These are phyloP conservation scores for Phytophthora nicotianae DNA, from an alignment of 352 stramenopile species.

Conservation along the genomic window DNA sequence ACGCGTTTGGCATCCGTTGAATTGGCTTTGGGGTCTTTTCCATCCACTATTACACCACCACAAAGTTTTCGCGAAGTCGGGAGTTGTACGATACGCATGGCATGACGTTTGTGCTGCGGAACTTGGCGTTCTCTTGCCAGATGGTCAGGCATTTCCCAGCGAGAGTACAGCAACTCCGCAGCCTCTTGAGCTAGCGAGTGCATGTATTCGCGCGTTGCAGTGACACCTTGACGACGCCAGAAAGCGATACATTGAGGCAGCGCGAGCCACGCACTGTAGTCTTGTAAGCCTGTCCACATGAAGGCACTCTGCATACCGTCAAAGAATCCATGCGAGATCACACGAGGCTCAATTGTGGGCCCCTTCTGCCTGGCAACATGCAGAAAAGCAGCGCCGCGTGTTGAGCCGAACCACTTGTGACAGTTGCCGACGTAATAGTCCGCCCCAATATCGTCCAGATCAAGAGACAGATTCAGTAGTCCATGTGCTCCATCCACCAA, in stretches of 20 bases:
- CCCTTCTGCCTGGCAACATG: conserved; percentile 54
- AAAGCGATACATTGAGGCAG: conserved; percentile 86
- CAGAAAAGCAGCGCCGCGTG: conserved; percentile 88
- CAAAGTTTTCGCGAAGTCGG: conserved; percentile 54
- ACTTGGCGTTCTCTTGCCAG: conserved; percentile 39
- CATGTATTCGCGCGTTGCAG: conserved; percentile 65
- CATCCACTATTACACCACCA: conserved; percentile 30
- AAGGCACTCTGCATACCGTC: conserved; percentile 91
- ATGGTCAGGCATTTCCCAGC: conserved; percentile 57
- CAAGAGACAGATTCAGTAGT: conserved; percentile 80
- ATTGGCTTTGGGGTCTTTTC: conserved; percentile 43
- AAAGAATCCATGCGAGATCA: conserved; percentile 93
- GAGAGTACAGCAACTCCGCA: conserved; percentile 64
- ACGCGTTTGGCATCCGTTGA: conserved; percentile 91
- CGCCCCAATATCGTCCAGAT: conserved; percentile 67
- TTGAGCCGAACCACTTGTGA: conserved; percentile 95
- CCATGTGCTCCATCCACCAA: conserved; percentile 93
- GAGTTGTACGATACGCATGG: conserved; percentile 81
- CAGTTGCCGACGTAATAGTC: conserved; percentile 95
- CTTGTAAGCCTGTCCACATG: conserved; percentile 93
- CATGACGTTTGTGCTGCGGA: conserved; percentile 63
- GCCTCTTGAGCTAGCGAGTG: conserved; percentile 57
- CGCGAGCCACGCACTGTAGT: conserved; percentile 90
- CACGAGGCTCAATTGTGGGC: conserved; percentile 54
- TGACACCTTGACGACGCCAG: conserved; percentile 69